Percentiles rank a stretch among this genome's conserved stretches.
These are phyloP conservation scores for Colletotrichum sansevieriae DNA, from an alignment of 2,329 filamentous ascomycete species.

Conservation along the genomic window DNA sequence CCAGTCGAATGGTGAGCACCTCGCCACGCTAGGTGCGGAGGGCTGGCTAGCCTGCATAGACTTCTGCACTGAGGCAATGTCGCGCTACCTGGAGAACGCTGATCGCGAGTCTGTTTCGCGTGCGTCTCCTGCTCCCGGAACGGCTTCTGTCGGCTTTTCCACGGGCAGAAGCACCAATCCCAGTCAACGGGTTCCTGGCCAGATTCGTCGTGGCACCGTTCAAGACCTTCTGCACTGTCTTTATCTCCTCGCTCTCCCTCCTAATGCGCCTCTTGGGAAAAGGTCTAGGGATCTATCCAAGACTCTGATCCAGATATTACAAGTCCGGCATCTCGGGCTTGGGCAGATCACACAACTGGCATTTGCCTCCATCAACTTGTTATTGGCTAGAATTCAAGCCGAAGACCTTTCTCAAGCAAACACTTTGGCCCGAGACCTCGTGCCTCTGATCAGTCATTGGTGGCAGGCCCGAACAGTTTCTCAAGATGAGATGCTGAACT, in stretches of 20 bases:
- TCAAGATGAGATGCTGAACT: slow-evolving; percentile 71
- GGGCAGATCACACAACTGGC: slow-evolving; percentile 77
- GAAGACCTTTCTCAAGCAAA: slow-evolving; percentile 76
- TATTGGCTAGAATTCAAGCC: slow-evolving; percentile 75
- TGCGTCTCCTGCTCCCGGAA: slow-evolving; percentile 62
- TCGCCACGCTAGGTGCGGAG: slow-evolving; percentile 67
- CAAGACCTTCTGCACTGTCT: slow-evolving; percentile 75
- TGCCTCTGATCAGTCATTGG: slow-evolving; percentile 80
- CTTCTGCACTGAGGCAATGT: slow-evolving; percentile 78
- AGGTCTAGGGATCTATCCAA: slow-evolving; percentile 68
- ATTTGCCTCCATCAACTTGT: slow-evolving; percentile 80
- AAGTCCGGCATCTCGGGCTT: slow-evolving; percentile 67
- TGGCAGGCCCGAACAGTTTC: slow-evolving; percentile 80
- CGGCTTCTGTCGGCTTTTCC: slow-evolving; percentile 48
- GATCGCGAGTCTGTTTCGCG: slow-evolving; percentile 55
- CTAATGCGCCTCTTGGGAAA: slow-evolving; percentile 75
- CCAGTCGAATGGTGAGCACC: slow-evolving; percentile 83
- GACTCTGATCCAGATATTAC: slow-evolving; percentile 72
- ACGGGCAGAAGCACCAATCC: slow-evolving; percentile 46
- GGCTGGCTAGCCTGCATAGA: slow-evolving; percentile 78
- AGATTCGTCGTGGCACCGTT: slow-evolving; percentile 41
- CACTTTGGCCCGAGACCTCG: slow-evolving; percentile 68
- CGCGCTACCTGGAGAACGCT: slow-evolving; percentile 60
- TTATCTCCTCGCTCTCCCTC: slow-evolving; percentile 70
- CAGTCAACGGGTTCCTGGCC: slow-evolving; percentile 44